Base-by-base conservation (phyloP, 768 basidiomycete species). In the Tulasnella sp. region DNA sequence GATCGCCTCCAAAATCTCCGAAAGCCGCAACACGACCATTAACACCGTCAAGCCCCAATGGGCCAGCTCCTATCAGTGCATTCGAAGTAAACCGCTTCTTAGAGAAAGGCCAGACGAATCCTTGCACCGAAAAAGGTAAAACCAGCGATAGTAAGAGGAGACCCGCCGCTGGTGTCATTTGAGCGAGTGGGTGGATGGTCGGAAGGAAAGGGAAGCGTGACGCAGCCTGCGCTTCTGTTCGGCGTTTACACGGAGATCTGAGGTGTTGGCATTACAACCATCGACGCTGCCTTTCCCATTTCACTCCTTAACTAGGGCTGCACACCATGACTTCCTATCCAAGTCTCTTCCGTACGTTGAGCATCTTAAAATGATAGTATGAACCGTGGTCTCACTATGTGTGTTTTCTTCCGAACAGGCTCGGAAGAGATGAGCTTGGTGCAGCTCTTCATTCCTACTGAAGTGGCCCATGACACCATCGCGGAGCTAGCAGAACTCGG, bases 341-440 rank as follows among this genome's bases (percentile, higher is more conserved):
- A 39, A 75, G 72, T 62, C 72, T 77, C 59, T 75, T 75, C 72
- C 76, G 75, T 76, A 66, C 29, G 75, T 75, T 29, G 52, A 5
- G 11, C 3, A 14, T 26, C 32, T 32, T 16, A 29, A 16, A 32
- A 29, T 19, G 40, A 5, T n/a, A 39, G 26, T 2, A 12, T 2
- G 12, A 7, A 39, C 34, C 16, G 36, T 12, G 36, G 16, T 63
- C 52, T 66, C 44, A 69, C 52, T 34, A 44, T 47, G 67, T 64
- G 35, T 36, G 69, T 22, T 22, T 37, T 42, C 64, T 65, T 64
- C n/a, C 16, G 17, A 36, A 36, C 72, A 97, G 95, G 92, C 72
- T 98, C 95, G 86, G 95, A 97, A 83, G 86, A 89, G 84, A 98
- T 98, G 95, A 96, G 94, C 85, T 84, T 95, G 82, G 91, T 96